phyloP scores from a whole-genome alignment of 768 basidiomycete genomes.

The Paxillus ammoniavirescens region DNA sequence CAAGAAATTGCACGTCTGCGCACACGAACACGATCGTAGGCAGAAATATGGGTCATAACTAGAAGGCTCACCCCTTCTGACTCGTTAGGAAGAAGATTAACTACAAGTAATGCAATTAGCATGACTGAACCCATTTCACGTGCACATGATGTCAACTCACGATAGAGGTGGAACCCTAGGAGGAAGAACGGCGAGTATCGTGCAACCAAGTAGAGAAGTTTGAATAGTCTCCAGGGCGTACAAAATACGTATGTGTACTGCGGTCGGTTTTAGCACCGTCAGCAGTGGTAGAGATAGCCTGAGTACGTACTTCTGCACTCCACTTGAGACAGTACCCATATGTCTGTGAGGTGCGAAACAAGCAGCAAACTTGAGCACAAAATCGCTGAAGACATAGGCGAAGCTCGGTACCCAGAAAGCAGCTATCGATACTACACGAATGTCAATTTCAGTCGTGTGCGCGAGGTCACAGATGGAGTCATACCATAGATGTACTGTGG shows the following conservation, averaged over 20 bases:
- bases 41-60: neutral
- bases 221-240: neutral
- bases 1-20: conserved; percentile 2
- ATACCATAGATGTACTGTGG: neutral
- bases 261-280: neutral
- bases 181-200: conserved; percentile 5
- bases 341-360: neutral
- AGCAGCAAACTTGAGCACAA: neutral
- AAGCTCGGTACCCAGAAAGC: conserved; percentile 4
- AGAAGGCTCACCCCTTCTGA: neutral
- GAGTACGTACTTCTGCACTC: neutral
- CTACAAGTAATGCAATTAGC: neutral
- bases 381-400: neutral
- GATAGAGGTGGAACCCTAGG: neutral
- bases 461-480: neutral
- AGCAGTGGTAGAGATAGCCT: neutral
- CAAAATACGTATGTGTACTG: neutral
- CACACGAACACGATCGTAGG: neutral
- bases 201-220: conserved; percentile 1
- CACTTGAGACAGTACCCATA: conserved; percentile 1
- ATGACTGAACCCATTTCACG: neutral
- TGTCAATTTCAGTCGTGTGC: neutral
- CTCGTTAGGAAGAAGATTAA: neutral
- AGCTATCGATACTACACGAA: conserved; percentile 1
- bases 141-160: neutral